Evolutionary conservation across 106 monocot species (phyloP).

Genomic region (Apostasia shenzhenica): DNA sequence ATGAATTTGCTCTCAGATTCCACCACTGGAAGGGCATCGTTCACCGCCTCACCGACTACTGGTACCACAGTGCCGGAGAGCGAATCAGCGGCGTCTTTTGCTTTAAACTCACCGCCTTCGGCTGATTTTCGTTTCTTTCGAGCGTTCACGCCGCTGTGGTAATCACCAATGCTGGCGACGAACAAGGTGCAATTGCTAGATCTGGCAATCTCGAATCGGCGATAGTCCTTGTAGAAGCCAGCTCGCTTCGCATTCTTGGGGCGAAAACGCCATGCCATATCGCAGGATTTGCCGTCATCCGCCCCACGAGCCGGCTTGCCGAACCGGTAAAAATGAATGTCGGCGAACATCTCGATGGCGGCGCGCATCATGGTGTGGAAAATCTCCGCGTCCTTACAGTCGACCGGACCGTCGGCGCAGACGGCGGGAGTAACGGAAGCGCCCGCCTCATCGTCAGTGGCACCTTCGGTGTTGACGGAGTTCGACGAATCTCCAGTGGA

Average conservation of each 20-base stretch:
- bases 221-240: conserved; percentile 80
- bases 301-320: conserved; percentile 48
- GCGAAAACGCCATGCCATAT: conserved; percentile 91
- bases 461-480: neutral
- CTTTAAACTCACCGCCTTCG: conserved; percentile 12
- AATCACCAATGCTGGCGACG: conserved; percentile 61
- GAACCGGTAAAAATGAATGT: conserved; percentile 75
- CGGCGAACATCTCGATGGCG: conserved; percentile 64
- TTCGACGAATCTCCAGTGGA: neutral
- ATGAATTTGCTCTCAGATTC: conserved; percentile 63
- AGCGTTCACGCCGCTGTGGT: conserved; percentile 72
- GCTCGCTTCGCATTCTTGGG: conserved; percentile 66
- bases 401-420: conserved; percentile 26
- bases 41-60: conserved; percentile 62
- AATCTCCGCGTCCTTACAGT: conserved; percentile 43
- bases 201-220: conserved; percentile 56
- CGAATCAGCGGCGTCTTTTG: neutral
- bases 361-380: conserved; percentile 72
- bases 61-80: conserved; percentile 18
- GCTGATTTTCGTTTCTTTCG: conserved; percentile 39
- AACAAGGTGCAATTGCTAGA: conserved; percentile 34
- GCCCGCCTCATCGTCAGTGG: neutral
- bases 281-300: conserved; percentile 34
- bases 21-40: conserved; percentile 61
- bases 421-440: neutral